Evolutionary conservation across 106 monocot genomes (phyloP), one percentile per base, ranked within the genome.

Genomic region (Dendrobium chrysotoxum): DNA sequence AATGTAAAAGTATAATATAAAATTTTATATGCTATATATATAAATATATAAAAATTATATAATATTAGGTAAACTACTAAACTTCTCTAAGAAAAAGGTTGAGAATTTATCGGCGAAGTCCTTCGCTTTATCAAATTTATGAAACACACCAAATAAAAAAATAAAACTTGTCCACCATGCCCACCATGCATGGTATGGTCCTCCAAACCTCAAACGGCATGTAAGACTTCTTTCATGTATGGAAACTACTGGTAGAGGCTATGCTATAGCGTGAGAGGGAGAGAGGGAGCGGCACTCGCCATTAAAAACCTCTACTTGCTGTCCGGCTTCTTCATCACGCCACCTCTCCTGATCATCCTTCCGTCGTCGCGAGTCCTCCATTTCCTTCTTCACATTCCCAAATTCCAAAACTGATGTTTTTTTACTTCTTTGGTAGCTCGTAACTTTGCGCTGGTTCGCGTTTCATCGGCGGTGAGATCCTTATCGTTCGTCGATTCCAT

Each of bases 371-470:
- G 72, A 41, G 40, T 75, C 9, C 41, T 4, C 57, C 0, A 31
- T 58, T 13, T 28, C 31, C 18, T 61, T 13, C 11, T 42, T 16
- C 7, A 16, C 44, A 18, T 72, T n/a, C 53, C 23, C 55, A 40
- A 75, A 77, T 82, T 50, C 7, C 82, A 73, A 75, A 55, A 68
- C 46, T 67, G 47, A 39, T 23, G 18, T 41, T 28, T 65, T 82
- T 55, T n/a, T 72, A 7, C 31, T 67, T 75, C 26, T 61, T 3
- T 44, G 0, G 74, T 4, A 54, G 80, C 18, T 28, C 18, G 25
- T 23, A 3, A 61, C 45, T 77, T 76, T 75, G 38, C 5, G 40
- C 53, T 26, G 2, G 35, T 75, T 65, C 4, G 76, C 9, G 13
- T 30, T 57, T 23, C 42, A 5, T 68, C 64, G 65, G 26, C 61